phyloP scores from a whole-genome alignment of 495 filamentous ascomycete genomes.

The Penicillium mononematosum region DNA sequence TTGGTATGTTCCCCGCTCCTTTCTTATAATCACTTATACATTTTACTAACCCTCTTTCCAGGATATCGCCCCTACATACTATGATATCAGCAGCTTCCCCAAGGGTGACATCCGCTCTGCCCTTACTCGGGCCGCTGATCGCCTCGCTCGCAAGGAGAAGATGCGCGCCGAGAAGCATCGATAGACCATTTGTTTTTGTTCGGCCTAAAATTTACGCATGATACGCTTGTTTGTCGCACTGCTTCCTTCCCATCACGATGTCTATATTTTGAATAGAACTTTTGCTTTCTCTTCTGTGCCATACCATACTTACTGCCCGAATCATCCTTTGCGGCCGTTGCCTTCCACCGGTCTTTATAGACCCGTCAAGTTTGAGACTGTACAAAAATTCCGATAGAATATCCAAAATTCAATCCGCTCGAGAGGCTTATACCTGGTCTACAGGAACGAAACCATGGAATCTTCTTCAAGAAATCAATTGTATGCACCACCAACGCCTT shows the following conservation, averaged over 20 bases:
- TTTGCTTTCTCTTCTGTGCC: not conserved
- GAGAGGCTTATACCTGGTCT: not conserved
- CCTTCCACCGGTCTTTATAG: not conserved
- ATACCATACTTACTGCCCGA: not conserved
- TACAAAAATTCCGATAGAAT: not conserved
- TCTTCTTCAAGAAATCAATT: not conserved
- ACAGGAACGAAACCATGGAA: not conserved
- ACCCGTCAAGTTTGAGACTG: not conserved
- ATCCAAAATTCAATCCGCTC: not conserved
- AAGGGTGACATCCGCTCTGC: slow-evolving; percentile 83
- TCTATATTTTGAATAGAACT: slow-evolving; percentile 9
- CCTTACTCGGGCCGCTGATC: slow-evolving; percentile 70
- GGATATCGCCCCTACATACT: slow-evolving; percentile 92
- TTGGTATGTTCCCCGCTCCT: slow-evolving; percentile 59
- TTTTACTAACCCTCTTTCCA: slow-evolving; percentile 33
- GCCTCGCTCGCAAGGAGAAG: slow-evolving; percentile 68
- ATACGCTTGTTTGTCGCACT: slow-evolving; percentile 16
- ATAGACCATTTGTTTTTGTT: slow-evolving; percentile 20
- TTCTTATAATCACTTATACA: not conserved
- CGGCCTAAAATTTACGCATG: slow-evolving; percentile 15
- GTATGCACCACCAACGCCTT: slow-evolving; percentile 4
- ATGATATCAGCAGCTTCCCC: slow-evolving; percentile 77
- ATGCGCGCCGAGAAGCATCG: slow-evolving; percentile 49
- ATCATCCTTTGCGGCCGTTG: not conserved
- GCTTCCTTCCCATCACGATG: slow-evolving; percentile 4